A percentile compares a stretch with the other conserved stretches of the same genome.
phyloP scores from a whole-genome alignment of 345 rosid species.

The Anastatica hierochuntica region DNA sequence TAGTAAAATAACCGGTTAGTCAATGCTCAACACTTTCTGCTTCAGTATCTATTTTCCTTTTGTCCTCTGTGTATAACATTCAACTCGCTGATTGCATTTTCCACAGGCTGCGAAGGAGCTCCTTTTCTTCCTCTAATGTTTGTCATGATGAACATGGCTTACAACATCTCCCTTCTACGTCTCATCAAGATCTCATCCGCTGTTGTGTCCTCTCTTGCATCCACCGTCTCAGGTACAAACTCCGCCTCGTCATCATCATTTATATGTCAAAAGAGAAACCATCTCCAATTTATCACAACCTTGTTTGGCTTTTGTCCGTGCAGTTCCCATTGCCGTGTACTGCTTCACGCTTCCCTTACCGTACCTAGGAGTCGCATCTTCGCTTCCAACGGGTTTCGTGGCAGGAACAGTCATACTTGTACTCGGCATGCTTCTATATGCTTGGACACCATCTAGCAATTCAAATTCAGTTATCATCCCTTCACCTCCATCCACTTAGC shows the following conservation, averaged over 20 bases:
- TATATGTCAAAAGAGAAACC: too few species aligned
- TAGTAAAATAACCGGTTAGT: too few species aligned
- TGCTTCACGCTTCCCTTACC: slow-evolving; percentile 86
- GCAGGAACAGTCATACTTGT: slow-evolving; percentile 72
- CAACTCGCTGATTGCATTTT: too few species aligned
- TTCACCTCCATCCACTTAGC: slow-evolving; percentile 21
- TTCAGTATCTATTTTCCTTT: too few species aligned
- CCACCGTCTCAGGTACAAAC: slow-evolving; percentile 88
- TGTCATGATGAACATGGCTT: slow-evolving; percentile 75
- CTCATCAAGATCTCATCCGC: slow-evolving; percentile 88
- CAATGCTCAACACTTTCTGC: too few species aligned
- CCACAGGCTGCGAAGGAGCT: slow-evolving; percentile 85
- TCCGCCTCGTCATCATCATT: too few species aligned
- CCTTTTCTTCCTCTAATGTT: slow-evolving; percentile 78
- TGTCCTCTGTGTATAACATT: too few species aligned
- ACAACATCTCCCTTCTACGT: slow-evolving; percentile 70
- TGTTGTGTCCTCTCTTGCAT: slow-evolving; percentile 82
- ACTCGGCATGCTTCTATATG: slow-evolving; percentile 60
- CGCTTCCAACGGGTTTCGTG: slow-evolving; percentile 79
- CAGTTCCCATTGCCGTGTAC: slow-evolving; percentile 73
- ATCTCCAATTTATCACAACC: too few species aligned
- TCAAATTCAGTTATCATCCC: too few species aligned
- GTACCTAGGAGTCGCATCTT: slow-evolving; percentile 71
- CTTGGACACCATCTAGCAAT: slow-evolving; percentile 62
- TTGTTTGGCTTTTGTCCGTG: too few species aligned